Base-by-base conservation (phyloP, 495 filamentous ascomycete species). In the Xylaria palmicola region DNA sequence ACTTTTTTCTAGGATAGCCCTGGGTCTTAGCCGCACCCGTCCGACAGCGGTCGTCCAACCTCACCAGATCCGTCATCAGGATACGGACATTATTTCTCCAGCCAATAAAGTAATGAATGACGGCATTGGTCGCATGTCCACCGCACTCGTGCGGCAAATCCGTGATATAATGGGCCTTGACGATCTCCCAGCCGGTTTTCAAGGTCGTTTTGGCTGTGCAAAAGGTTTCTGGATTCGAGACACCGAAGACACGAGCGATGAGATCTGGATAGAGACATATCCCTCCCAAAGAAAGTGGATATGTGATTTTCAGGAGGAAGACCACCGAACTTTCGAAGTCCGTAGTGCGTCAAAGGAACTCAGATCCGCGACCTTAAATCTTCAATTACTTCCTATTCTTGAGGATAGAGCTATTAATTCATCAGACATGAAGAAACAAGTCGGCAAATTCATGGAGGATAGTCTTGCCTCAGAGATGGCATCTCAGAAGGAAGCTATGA, bases 161-260 rank as follows among this genome's bases (percentile, higher is more conserved):
- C 81, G 82, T 8, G 77, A 86, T 34, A 65, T 68, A 2, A 77
- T 93, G 32, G 83, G 84, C 0, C 77, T 92, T 6, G 65, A 76
- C 3, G 78, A 80, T 40, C 80, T 87, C 0, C 91, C 93, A 0
- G 88, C 87, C 56, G 84, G 81, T 6, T 88, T 95, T 52, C 93
- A 97, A 74, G 93, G 80, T 10, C 81, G 93, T 40, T 86, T 98
- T 61, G 89, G 87, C 2, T 86, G 89, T 6, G 90, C 91, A 1
- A 97, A 98, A 72, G 94, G 94, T 2, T 75, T 97, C 40, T 97
- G 93, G 93, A 85, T 93, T 74, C 79, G 93, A 15, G 85, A 88
- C 63, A 77, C 77, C 8, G 74, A 57, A 6, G 76, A 81, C 59
- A 68, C 69, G 3, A 63, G 56, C 7, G 67, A 72, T 32, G 68